A percentile compares a stretch with the other conserved stretches of the same genome.
phyloP scores from a whole-genome alignment of 2,329 filamentous ascomycete genomes.

The Clonostachys solani region DNA sequence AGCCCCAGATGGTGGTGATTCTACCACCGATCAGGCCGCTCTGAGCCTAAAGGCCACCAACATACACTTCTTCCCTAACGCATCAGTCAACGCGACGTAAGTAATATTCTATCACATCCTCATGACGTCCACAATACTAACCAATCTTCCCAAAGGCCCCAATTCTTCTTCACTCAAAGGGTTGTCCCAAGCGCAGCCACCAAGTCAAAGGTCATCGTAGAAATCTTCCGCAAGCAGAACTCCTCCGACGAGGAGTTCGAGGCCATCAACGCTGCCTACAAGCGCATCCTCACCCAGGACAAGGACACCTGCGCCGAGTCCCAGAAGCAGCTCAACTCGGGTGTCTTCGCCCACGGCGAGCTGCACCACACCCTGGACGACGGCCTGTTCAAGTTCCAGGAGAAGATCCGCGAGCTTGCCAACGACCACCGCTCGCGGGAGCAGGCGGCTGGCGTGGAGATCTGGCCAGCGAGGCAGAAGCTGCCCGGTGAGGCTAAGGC shows the following conservation, averaged over 20 bases:
- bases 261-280: conserved; percentile 54
- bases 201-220: conserved; percentile 53
- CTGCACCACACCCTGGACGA: conserved; percentile 59
- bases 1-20: conserved; percentile 47
- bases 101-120: conserved; percentile 9
- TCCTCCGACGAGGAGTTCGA: conserved; percentile 56
- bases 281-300: conserved; percentile 61
- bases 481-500: conserved; percentile 17
- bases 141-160: conserved; percentile 28
- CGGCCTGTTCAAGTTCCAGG: conserved; percentile 54
- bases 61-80: conserved; percentile 47
- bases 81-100: conserved; percentile 45
- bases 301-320: conserved; percentile 56
- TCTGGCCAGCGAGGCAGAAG: conserved; percentile 18
- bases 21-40: conserved; percentile 41
- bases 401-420: conserved; percentile 40
- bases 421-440: conserved; percentile 42
- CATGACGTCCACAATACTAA: conserved; percentile 1
- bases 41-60: conserved; percentile 37
- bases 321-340: conserved; percentile 57
- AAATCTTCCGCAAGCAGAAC: conserved; percentile 58
- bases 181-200: conserved; percentile 51
- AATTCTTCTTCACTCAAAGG: conserved; percentile 61
- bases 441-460: conserved; percentile 20
- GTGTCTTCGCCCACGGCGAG: conserved; percentile 59